Base-by-base conservation (phyloP, 495 filamentous ascomycete genomes). In the Penicillium samsonianum region DNA sequence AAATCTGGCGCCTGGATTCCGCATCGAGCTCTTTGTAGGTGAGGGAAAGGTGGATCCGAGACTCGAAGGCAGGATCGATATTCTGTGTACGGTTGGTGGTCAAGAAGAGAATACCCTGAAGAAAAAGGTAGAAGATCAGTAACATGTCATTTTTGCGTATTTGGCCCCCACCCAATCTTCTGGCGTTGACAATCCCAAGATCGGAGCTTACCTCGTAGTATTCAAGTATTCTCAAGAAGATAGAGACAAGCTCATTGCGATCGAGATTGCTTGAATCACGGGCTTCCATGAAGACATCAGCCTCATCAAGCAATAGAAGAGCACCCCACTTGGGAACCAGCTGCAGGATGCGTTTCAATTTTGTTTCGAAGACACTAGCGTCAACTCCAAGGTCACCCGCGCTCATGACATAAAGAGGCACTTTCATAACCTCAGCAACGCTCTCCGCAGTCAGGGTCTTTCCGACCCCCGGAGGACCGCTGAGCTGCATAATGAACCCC, bases 51-150 rank as follows among this genome's bases (percentile, higher is more conserved):
- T 84, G 76, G 53, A 84, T 80, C 4, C 79, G 77, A 11, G 74
- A 78, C 47, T 77, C 69, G 57, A 85, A 80, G 2, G 80, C 80
- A 0, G 70, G 59, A 30, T 84, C 82, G 55, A 85, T 78, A 33
- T 72, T 60, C 6, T 72, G 66, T 16, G 76, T 67, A 5, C 79
- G 77, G 61, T 84, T 86, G 30, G 80, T 84, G 0, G 81, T 84
- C 44, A 85, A 77, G 70, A 86, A 85, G 57, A 86, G 70, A 53
- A 87, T 83, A 23, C 86, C 85, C 65, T 84, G 62, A 81, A 83
- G 37, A 33, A 7, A n/a, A 40, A 2, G 35, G 22, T 16, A 26
- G 12, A 14, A 14, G 12, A 26, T 65, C 35, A 62, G 53, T 47
- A 8, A 10, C 19, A 14, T 44, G 25, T 20, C 31, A 38, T 3